Percentiles rank a stretch among this genome's conserved stretches.
These are phyloP conservation scores for Sideroxylon spinosum DNA, from an alignment of 179 eudicot genomes.

Conservation along the genomic window DNA sequence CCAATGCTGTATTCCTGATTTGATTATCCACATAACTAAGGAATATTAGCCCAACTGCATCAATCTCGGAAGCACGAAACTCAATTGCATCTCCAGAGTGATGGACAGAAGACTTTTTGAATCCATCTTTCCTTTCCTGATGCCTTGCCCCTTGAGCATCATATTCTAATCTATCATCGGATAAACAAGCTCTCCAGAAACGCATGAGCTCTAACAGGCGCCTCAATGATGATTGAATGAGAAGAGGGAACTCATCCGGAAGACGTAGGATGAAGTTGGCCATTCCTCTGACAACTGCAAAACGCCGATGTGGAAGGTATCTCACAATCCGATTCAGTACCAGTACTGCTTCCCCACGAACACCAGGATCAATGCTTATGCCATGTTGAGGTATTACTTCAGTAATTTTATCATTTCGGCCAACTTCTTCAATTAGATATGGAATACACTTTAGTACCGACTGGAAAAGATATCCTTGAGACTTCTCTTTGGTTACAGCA, in stretches of 20 bases:
- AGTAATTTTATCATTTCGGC: conserved; percentile 95
- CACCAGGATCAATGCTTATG: conserved; percentile 98
- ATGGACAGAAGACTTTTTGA: conserved; percentile 78
- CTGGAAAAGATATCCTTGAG: conserved; percentile 92
- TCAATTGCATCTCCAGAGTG: conserved; percentile 68
- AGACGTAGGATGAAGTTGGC: conserved; percentile 85
- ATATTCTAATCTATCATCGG: conserved; percentile 65
- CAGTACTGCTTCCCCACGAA: conserved; percentile 97
- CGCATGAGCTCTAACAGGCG: conserved; percentile 93
- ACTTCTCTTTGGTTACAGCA: conserved; percentile 88
- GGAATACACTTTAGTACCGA: conserved; percentile 98
- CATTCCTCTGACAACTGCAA: conserved; percentile 99
- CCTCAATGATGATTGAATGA: conserved; percentile 90
- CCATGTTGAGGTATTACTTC: conserved; percentile 99
- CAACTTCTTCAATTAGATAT: conserved; percentile 94
- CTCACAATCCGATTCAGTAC: conserved; percentile 91
- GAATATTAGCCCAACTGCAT: conserved; percentile 94
- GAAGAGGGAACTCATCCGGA: conserved; percentile 98
- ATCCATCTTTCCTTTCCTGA: conserved; percentile 52
- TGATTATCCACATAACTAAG: conserved; percentile 95
- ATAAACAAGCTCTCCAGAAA: conserved; percentile 83
- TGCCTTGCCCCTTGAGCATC: conserved; percentile 62
- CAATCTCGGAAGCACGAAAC: conserved; percentile 93
- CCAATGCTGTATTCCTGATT: conserved; percentile 94
- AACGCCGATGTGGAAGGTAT: conserved; percentile 93